Percentiles rank a stretch among this genome's conserved stretches.
These are phyloP conservation scores for Russula sp. DNA, from an alignment of 768 basidiomycete species.

Conservation along the genomic window DNA sequence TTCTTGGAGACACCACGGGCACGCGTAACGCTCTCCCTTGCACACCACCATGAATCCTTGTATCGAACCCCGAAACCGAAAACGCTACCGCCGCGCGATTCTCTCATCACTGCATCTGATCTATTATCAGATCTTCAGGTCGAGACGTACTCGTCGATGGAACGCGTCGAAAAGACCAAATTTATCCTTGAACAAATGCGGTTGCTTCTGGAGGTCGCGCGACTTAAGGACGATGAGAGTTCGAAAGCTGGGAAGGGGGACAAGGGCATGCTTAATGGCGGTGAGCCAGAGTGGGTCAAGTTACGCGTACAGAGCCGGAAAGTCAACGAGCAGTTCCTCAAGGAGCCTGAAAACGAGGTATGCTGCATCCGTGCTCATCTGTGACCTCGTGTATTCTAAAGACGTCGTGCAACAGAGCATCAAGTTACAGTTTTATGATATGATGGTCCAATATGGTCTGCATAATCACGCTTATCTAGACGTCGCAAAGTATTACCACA, in stretches of 20 bases:
- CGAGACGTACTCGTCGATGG: constrained; percentile 99
- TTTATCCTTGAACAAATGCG: constrained; percentile 99
- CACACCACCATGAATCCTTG: constrained; percentile 79
- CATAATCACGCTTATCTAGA: constrained; percentile 85
- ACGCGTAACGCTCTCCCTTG: constrained; percentile 83
- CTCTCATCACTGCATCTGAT: constrained; percentile 83
- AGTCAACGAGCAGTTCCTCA: constrained; percentile 90
- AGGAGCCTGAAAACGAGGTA: constrained; percentile 85
- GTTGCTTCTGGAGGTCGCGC: constrained; percentile 72
- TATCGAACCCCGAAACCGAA: constrained; percentile 46
- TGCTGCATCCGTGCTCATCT: constrained; percentile 23
- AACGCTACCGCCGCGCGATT: constrained; percentile 44
- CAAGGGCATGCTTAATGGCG: constrained; percentile 62
- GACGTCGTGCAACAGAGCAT: constrained; percentile 60
- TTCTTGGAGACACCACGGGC: constrained; percentile 96
- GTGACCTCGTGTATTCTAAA: constrained; percentile 3
- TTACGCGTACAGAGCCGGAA: constrained; percentile 89
- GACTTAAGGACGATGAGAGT: constrained; percentile 66
- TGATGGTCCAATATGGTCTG: constrained; percentile 94
- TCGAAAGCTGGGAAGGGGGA: constrained; percentile 47
- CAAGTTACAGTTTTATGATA: constrained; percentile 92
- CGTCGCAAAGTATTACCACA: constrained; percentile 91
- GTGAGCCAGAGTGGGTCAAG: constrained; percentile 91
- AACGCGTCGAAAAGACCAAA: constrained; percentile 95
- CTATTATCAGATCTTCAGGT: constrained; percentile 93